These are phyloP conservation scores for Podospora pseudocomata DNA, from an alignment of 495 filamentous ascomycete species.

Conservation along the genomic window DNA sequence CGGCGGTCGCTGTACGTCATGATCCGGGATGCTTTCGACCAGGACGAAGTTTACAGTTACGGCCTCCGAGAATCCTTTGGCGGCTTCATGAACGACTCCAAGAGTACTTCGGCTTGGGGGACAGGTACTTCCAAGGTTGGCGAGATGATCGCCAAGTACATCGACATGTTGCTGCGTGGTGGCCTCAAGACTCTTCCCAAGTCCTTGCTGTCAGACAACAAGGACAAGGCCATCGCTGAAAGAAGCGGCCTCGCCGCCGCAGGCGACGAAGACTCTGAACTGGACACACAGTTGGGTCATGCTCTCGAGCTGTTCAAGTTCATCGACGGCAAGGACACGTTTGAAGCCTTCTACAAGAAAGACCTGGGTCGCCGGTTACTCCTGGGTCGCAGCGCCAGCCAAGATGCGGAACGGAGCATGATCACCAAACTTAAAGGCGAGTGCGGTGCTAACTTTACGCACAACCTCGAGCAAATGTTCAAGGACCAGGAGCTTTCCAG, in stretches of 20 bases:
- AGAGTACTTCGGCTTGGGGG: slow-evolving; percentile 62
- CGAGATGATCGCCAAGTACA: slow-evolving; percentile 98
- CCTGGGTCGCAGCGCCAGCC: slow-evolving; percentile 85
- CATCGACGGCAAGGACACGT: slow-evolving; percentile 94
- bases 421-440: slow-evolving; percentile 84
- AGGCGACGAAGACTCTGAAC: slow-evolving; percentile 82
- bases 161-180: slow-evolving; percentile 82
- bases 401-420: slow-evolving; percentile 95
- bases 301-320: slow-evolving; percentile 93
- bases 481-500: slow-evolving; percentile 89
- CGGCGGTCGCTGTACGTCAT: slow-evolving; percentile 75
- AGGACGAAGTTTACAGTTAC: slow-evolving; percentile 69
- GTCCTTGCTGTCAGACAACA: slow-evolving; percentile 48
- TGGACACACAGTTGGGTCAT: slow-evolving; percentile 85
- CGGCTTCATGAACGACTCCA: slow-evolving; percentile 82
- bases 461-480: slow-evolving; percentile 98
- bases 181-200: slow-evolving; percentile 76
- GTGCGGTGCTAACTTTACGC: slow-evolving; percentile 88
- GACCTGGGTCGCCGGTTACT: slow-evolving; percentile 85
- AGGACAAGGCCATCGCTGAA: slow-evolving; percentile 50
- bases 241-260: slow-evolving; percentile 53
- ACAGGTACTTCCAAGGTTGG: slow-evolving; percentile 89
- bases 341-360: slow-evolving; percentile 98
- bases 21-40: slow-evolving; percentile 66
- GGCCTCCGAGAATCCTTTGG: slow-evolving; percentile 79